These are phyloP conservation scores for Irpex rosettiformis DNA, from an alignment of 1,284 basidiomycete species.

Conservation along the genomic window DNA sequence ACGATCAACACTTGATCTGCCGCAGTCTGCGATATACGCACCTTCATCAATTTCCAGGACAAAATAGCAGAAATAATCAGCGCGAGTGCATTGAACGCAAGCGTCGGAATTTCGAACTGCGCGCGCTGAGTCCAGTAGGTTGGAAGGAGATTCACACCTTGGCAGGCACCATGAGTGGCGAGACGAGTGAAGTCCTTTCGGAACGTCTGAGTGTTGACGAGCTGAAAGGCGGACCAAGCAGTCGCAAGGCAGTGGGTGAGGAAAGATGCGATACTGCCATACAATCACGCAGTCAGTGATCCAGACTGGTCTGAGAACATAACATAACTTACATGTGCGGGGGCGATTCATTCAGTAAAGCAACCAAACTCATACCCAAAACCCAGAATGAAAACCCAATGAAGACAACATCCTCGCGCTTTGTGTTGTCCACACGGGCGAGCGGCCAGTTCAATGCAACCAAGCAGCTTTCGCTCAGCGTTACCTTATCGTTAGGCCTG, in stretches of 20 bases:
- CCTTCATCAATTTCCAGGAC: conserved; percentile 75
- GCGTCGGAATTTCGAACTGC: conserved; percentile 57
- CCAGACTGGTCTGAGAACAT: not conserved
- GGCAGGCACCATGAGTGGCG: conserved; percentile 63
- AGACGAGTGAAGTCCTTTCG: conserved; percentile 50
- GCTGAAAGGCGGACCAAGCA: conserved; percentile 66
- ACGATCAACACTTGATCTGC: not conserved
- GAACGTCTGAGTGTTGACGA: conserved; percentile 55
- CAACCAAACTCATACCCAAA: conserved; percentile 74
- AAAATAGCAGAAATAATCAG: conserved; percentile 59
- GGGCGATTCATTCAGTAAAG: conserved; percentile 76
- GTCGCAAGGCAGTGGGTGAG: conserved; percentile 71
- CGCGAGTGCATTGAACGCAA: conserved; percentile 60
- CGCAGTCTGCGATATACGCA: conserved; percentile 23
- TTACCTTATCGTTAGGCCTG: conserved; percentile 27
- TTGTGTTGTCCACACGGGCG: conserved; percentile 62
- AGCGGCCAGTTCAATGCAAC: conserved; percentile 65
- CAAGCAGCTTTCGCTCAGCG: conserved; percentile 46
- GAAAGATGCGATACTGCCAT: conserved; percentile 54
- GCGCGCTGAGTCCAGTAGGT: conserved; percentile 57
- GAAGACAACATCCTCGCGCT: conserved; percentile 75
- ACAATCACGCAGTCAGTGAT: conserved; percentile 1
- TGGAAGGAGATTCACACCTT: conserved; percentile 46
- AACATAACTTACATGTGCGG: conserved; percentile 55
- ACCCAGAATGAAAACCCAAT: conserved; percentile 80